Base-by-base conservation (phyloP, 345 rosid species). In the Gossypium sturtianum region DNA sequence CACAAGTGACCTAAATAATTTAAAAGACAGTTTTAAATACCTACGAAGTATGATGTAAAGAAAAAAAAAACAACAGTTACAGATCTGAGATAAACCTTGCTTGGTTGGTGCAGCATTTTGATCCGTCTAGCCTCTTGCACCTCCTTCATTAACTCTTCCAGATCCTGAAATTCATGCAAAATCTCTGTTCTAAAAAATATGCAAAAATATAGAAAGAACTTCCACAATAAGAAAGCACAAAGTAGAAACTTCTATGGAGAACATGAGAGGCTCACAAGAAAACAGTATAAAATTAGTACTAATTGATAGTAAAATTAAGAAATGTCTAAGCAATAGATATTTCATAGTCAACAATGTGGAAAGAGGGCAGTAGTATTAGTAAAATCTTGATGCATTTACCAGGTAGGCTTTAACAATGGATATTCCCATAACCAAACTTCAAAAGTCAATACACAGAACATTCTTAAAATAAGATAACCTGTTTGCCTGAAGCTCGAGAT, bases 101-200 rank as follows among this genome's bases (percentile, higher is more conserved):
- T 96, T 75, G 99, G 97, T 82, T 90, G 97, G 85, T 96, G 99
- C 84, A 96, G 84, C 98, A 96, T 91, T 85, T 93, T 91, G 85
- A 96, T 96, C 78, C 98, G 87, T 83, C 99, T 89, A 80, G 99
- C 98, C 81, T 90, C 95, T 86, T 93, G 99, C 86, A 96, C 99
- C 84, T 93, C 98, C 83, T 89, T 90, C 98, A 93, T 87, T 80
- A 96, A 81, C 76, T 89, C 95, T 72, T 91, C 95, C 77, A 89
- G 49, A 83, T 96, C 99, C 99, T 96, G 78, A 80, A 47, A 88
- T 54, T 23, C 78, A 59, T 77, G 43, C 17, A 13, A 67, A 66
- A 12, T 20, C 73, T 44, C 27, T 48, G 57, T 51, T 15, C 29
- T 63, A 2, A 63, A 44, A 67, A 48, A 60, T 47, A 12, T 19